Conservation (phyloP, 2,329 filamentous ascomycete species). For the Fusarium tuaranense region DNA sequence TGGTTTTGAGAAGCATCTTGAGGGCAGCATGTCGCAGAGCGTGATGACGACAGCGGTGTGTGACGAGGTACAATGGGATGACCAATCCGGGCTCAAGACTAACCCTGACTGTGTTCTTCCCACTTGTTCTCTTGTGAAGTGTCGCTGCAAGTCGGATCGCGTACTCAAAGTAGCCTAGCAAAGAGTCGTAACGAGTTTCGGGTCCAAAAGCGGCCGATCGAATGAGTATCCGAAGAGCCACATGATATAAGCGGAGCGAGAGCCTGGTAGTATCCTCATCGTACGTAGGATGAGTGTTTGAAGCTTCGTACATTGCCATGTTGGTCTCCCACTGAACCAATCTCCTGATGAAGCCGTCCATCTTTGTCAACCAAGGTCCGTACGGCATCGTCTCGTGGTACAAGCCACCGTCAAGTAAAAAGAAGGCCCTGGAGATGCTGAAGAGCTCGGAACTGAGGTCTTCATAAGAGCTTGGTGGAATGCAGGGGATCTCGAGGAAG, state of each 20-base stretch:
- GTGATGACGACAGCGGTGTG: slow-evolving; percentile 43
- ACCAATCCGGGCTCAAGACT: not conserved
- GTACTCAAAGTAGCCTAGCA: slow-evolving; percentile 6
- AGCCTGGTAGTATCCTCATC: not conserved
- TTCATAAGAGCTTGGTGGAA: not conserved
- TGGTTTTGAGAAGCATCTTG: slow-evolving; percentile 28
- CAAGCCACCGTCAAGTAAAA: not conserved
- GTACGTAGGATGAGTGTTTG: not conserved
- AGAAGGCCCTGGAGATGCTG: not conserved
- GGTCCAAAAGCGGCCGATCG: not conserved
- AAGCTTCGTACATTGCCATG: not conserved
- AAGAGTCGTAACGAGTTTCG: not conserved
- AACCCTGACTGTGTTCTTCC: not conserved
- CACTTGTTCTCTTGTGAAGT: not conserved
- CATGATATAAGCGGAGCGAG: not conserved
- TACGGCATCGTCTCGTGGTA: not conserved
- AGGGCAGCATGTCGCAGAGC: slow-evolving; percentile 37
- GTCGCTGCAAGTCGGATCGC: not conserved
- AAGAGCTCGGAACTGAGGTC: slow-evolving; percentile 5
- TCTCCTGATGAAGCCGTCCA: not conserved
- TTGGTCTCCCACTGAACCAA: not conserved
- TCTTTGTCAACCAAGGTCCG: not conserved
- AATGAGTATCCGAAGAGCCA: not conserved
- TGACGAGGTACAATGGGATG: slow-evolving; percentile 9
- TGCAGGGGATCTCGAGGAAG: not conserved